Evolutionary conservation across 805 yeast genomes (phyloP).

Genomic region (Zygosaccharomyces bisporus): DNA sequence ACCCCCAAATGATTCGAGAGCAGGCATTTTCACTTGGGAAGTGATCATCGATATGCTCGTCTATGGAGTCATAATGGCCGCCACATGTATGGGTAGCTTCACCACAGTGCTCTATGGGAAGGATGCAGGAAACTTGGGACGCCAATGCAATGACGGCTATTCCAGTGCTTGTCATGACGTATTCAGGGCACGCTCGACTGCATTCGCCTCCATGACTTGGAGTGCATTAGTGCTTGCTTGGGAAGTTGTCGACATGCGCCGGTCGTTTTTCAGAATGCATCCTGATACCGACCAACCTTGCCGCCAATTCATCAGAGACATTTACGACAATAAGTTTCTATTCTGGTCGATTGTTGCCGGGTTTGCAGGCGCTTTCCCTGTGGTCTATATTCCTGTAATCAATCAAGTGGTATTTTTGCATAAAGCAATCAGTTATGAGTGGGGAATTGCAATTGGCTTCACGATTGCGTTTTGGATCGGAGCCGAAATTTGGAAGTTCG

Average conservation of each 20-base stretch:
- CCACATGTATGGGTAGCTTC: constrained; percentile 62
- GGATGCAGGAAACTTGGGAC: constrained; percentile 64
- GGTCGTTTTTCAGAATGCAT: constrained; percentile 68
- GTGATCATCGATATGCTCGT: constrained; percentile 65
- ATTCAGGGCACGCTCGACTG: constrained; percentile 69
- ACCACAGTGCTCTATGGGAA: constrained; percentile 62
- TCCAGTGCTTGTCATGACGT: constrained; percentile 54
- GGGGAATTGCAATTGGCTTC: constrained; percentile 70
- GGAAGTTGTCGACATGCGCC: constrained; percentile 73
- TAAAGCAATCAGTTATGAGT: constrained; percentile 66
- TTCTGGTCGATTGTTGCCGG: constrained; percentile 80
- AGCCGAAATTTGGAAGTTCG: constrained; percentile 63
- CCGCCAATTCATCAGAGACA: constrained; percentile 56
- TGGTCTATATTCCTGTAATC: constrained; percentile 84
- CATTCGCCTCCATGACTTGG: constrained; percentile 85
- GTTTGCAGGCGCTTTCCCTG: constrained; percentile 69
- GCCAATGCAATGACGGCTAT: constrained; percentile 53
- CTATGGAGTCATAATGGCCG: constrained; percentile 74
- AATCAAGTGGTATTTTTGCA: constrained; percentile 73
- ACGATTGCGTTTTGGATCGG: constrained; percentile 54
- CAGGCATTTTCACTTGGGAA: constrained; percentile 70
- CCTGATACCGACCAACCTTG: constrained; percentile 59
- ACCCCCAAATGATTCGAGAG: constrained; percentile 87
- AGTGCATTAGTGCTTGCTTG: constrained; percentile 76
- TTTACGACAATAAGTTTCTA: constrained; percentile 71